Percentiles rank a stretch among this genome's conserved stretches.
These are phyloP conservation scores for Fraxinus americana DNA, from an alignment of 257 asterid species.

Conservation along the genomic window DNA sequence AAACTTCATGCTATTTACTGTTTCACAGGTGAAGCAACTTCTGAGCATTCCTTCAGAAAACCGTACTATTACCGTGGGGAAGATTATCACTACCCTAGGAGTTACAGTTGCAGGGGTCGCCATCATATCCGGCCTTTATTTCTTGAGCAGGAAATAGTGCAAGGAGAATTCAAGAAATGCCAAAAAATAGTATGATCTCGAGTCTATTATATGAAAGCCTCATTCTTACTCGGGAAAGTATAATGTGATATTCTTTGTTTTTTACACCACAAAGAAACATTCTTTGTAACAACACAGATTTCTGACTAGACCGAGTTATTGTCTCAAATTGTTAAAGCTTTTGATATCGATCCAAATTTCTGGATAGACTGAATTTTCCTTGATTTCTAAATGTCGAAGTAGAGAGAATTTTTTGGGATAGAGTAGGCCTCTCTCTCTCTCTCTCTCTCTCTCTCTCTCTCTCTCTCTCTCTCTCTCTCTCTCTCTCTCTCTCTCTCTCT, in stretches of 20 bases:
- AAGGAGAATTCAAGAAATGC: not conserved
- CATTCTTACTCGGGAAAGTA: too few relatives aligned
- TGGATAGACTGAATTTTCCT: too few relatives aligned
- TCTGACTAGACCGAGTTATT: not conserved
- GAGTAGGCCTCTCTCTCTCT: too few relatives aligned
- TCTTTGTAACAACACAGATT: not conserved
- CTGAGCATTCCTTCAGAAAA: constrained; percentile 50
- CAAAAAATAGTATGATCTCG: not conserved
- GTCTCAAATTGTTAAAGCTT: not conserved
- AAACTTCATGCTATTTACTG: constrained; percentile 8
- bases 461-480: too few relatives aligned
- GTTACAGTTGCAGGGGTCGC: constrained; percentile 74
- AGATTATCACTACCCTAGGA: constrained; percentile 57
- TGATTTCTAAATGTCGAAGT: too few relatives aligned
- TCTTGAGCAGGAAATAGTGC: constrained; percentile 65
- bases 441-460: too few relatives aligned
- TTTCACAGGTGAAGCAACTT: constrained; percentile 57
- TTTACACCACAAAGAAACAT: not conserved
- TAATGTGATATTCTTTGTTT: not conserved
- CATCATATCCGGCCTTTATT: constrained; percentile 62
- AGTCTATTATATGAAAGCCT: too few relatives aligned
- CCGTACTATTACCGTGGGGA: constrained; percentile 34
- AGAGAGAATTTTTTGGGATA: too few relatives aligned
- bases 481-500: too few relatives aligned
- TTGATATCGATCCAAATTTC: too few relatives aligned